Evolutionary conservation across 495 filamentous ascomycete genomes (phyloP).

Genomic region (Cudoniella acicularis): DNA sequence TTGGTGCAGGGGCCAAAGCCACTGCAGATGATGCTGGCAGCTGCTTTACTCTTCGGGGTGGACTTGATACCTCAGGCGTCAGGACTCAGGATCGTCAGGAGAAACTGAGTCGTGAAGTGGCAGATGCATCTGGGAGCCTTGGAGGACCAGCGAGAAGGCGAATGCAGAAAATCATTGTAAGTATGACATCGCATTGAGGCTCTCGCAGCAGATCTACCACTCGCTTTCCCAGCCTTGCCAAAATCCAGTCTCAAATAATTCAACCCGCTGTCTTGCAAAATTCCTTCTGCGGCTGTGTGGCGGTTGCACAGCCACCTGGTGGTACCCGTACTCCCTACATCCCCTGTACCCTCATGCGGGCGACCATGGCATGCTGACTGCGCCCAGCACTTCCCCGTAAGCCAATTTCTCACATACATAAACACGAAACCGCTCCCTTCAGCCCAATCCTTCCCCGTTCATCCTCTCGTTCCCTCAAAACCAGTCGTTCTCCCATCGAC

Average conservation of each 20-base stretch:
- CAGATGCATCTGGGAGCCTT: no score
- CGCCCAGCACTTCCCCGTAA: background rate
- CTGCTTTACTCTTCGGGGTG: no score
- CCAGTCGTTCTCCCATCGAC: background rate
- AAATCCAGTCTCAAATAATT: no score
- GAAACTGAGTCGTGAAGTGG: no score
- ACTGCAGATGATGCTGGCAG: background rate
- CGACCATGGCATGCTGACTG: background rate
- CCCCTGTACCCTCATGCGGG: background rate
- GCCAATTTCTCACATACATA: background rate
- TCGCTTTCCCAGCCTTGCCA: no score
- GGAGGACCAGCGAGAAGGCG: background rate
- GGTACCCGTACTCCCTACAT: background rate
- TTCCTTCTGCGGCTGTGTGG: no score
- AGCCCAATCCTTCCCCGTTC: background rate
- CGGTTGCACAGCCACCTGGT: background rate
- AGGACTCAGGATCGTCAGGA: background rate
- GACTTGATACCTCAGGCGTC: no score
- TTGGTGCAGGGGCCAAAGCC: background rate
- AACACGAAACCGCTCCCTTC: background rate
- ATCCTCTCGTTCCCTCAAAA: background rate
- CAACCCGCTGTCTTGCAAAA: no score
- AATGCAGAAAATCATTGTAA: no score
- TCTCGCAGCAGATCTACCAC: no score
- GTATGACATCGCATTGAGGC: no score